Evolutionary conservation across 306 rosid genomes (phyloP).

Genomic region (Mimosa pudica): DNA sequence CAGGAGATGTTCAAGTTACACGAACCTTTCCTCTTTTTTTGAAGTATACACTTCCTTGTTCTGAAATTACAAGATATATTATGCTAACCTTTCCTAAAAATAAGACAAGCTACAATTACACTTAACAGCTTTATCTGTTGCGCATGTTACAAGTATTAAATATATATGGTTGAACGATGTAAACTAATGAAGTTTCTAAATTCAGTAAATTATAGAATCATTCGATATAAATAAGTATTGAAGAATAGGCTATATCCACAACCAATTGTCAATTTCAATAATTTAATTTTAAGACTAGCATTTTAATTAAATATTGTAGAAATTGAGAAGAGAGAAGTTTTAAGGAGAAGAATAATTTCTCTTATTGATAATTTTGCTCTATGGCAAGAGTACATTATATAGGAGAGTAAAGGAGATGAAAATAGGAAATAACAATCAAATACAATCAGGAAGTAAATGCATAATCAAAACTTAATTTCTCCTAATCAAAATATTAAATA

Average conservation of each 20-base stretch:
- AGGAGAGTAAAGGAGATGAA: no score
- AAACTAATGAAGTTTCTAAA: neutral
- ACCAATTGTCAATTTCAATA: neutral
- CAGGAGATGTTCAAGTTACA: neutral
- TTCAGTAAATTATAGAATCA: neutral
- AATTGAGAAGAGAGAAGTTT: no score
- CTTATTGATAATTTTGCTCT: no score
- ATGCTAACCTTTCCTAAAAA: neutral
- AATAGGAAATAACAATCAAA: no score
- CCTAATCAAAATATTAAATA: no score
- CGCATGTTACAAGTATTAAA: neutral
- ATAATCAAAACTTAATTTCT: no score
- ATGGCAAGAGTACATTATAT: no score
- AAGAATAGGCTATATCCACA: neutral
- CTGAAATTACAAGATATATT: neutral
- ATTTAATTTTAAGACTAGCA: neutral
- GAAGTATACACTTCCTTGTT: neutral
- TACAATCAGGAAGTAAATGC: no score
- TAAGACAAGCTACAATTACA: neutral
- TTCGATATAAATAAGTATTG: neutral
- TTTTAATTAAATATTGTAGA: neutral
- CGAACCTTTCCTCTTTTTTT: neutral
- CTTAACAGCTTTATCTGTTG: neutral
- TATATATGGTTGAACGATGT: neutral
- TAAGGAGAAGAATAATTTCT: no score